These are phyloP conservation scores for Apiospora kogelbergensis DNA, from an alignment of 2,329 filamentous ascomycete species.

Conservation along the genomic window DNA sequence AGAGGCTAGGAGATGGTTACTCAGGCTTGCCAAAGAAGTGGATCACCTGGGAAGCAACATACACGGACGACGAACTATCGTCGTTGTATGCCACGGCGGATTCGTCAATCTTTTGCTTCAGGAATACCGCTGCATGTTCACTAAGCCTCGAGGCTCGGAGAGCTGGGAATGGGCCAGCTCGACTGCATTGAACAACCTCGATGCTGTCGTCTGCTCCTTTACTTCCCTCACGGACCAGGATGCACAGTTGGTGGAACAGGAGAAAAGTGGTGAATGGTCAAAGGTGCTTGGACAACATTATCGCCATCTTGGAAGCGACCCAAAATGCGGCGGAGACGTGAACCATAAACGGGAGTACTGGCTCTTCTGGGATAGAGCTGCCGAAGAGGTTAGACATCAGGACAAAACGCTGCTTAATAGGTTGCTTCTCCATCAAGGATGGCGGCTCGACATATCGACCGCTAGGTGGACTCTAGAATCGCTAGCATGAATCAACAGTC, in stretches of 20 bases:
- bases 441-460: background rate
- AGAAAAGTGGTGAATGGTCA: background rate
- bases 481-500: background rate
- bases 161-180: background rate
- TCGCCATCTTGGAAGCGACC: background rate
- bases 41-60: too few species aligned
- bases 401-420: background rate
- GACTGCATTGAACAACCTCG: background rate
- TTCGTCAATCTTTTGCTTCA: background rate
- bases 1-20: too few species aligned
- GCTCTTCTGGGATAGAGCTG: background rate
- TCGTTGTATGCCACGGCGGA: too few species aligned
- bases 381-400: background rate
- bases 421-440: background rate
- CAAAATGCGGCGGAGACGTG: background rate
- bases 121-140: background rate
- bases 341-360: background rate
- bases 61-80: too few species aligned
- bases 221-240: background rate
- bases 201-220: background rate
- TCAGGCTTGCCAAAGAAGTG: too few species aligned
- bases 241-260: background rate
- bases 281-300: background rate
- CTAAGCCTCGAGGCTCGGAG: background rate
- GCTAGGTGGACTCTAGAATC: background rate